Evolutionary conservation across 164 flowering plant species (phyloP), one percentile per base, ranked within the genome.

Genomic region (Vitis rupestris): DNA sequence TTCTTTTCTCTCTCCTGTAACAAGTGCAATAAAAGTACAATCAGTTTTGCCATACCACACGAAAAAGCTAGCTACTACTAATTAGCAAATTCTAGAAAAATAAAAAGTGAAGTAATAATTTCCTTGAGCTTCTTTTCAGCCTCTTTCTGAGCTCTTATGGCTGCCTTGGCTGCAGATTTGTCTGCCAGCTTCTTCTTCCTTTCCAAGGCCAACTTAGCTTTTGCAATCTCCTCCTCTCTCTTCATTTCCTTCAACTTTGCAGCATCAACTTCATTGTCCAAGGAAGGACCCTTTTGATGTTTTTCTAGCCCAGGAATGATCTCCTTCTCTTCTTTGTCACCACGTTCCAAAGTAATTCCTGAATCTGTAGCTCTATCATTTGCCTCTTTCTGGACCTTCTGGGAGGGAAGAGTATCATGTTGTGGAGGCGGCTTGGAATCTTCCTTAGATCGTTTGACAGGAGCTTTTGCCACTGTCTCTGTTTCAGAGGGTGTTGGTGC

Each of bases 71-170:
- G n/a, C 49, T 48, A 49, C 48, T 55, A 4, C 9, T 55, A 57
- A 4, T 57, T 4, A 14, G 47, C 10, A 6, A 57, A 48, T 55
- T 11, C 55, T n/a, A 13, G 0, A 62, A 49, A 57, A 58, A 27
- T 8, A 54, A 58, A 63, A 63, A 19, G 4, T 66, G 1, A 65
- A 75, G 52, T 11, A 66, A 69, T 67, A 74, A 82, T 82, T 87
- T 60, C 99, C 97, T 91, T 96, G 37, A 75, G 85, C 81, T 90
- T 93, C 87, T 90, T 91, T 66, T 96, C 97, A 69, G 97, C 97
- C 75, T 91, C 97, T 75, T 91, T 95, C 74, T 93, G 89, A 71
- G 95, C 92, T 76, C 83, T 85, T 16, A 79, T 56, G 37, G 93
- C 93, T 9, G 99, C 99, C 82, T 88, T 93, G 0, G 84, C 81